Evolutionary conservation across 768 basidiomycete species (phyloP).

Genomic region (Mycena galopus): DNA sequence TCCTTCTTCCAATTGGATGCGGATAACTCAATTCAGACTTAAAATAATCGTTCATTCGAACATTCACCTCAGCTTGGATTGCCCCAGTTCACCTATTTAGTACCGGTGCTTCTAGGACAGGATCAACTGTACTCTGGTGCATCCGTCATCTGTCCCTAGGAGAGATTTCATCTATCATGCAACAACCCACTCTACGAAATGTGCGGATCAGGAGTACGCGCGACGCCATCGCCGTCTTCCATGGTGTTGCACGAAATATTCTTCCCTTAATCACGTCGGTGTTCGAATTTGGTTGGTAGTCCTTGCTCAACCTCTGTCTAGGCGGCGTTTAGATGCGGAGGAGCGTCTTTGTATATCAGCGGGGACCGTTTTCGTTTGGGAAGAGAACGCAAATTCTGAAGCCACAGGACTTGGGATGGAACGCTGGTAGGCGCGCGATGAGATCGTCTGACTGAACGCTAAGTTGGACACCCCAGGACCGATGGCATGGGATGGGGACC

Average conservation of each 20-base stretch:
- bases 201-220: constrained; percentile 83
- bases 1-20: constrained; percentile 57
- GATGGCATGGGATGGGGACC: constrained; percentile 92
- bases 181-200: constrained; percentile 80
- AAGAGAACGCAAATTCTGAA: constrained; percentile 88
- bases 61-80: constrained; percentile 43
- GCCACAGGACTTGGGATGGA: constrained; percentile 89
- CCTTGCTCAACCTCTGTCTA: background rate
- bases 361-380: constrained; percentile 91
- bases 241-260: constrained; percentile 76
- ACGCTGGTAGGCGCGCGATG: constrained; percentile 35
- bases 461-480: constrained; percentile 21
- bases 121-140: constrained; percentile 9
- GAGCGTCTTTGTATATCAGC: constrained; percentile 80
- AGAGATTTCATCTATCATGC: constrained; percentile 58
- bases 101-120: constrained; percentile 4
- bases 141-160: constrained; percentile 39
- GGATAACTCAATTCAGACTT: constrained; percentile 73
- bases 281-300: background rate
- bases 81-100: constrained; percentile 34
- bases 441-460: background rate
- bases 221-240: constrained; percentile 86
- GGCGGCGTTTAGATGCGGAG: constrained; percentile 83
- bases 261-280: constrained; percentile 77
- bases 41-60: constrained; percentile 63